phyloP scores from a whole-genome alignment of 345 rosid genomes.

The Eucalyptus coolabah region DNA sequence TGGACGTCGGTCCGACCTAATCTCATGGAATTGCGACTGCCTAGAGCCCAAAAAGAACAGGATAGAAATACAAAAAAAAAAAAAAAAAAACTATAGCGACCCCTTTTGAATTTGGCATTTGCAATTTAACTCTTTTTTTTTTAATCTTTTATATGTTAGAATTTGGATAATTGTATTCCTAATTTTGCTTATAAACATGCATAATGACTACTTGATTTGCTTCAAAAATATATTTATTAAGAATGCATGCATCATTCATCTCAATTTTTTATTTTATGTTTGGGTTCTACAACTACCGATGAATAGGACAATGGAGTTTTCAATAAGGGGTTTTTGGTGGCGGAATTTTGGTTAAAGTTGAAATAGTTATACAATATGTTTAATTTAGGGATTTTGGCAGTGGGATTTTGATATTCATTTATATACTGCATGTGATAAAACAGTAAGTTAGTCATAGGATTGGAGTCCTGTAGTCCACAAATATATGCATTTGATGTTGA shows the following conservation, averaged over 20 bases:
- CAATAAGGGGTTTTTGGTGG: not conserved
- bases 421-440: not conserved
- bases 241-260: not conserved
- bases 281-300: rapidly evolving
- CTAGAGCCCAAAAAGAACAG: not conserved
- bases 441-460: not conserved
- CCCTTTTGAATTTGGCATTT: not conserved
- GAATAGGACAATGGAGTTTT: not conserved
- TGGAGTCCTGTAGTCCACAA: not conserved
- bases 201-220: not conserved
- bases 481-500: not conserved
- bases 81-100: not conserved
- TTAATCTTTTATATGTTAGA: not conserved
- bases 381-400: not conserved
- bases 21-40: not conserved
- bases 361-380: not conserved
- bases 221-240: not conserved
- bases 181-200: not conserved
- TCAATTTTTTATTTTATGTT: not conserved
- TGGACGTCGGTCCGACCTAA: not conserved
- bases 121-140: not conserved
- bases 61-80: not conserved
- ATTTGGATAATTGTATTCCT: not conserved
- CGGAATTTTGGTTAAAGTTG: not conserved
- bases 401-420: not conserved